Evolutionary conservation across 352 stramenopile species (phyloP).

Genomic region (Phytophthora cactorum): DNA sequence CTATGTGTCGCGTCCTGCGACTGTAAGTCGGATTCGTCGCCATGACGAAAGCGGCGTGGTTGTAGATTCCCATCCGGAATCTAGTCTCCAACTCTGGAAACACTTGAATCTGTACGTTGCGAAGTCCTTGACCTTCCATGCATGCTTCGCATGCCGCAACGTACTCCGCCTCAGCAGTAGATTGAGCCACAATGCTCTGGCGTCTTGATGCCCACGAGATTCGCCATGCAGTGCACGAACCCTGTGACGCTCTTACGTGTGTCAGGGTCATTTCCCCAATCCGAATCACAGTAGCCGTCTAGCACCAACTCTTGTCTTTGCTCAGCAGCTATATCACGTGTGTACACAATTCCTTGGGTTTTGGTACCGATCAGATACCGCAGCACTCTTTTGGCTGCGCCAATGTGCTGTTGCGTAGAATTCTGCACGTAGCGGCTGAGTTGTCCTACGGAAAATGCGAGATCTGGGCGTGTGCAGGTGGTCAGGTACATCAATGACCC

Average conservation of each 20-base stretch:
- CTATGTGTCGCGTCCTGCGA: conserved; percentile 2
- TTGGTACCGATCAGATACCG: conserved; percentile 2
- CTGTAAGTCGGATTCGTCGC: conserved; percentile 2
- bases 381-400: not conserved
- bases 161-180: conserved; percentile 4
- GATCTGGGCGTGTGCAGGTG: not conserved
- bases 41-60: conserved; percentile 1
- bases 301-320: not conserved
- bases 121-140: conserved; percentile 3
- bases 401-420: conserved; percentile 7
- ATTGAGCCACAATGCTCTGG: conserved; percentile 5
- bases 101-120: not conserved
- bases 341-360: conserved; percentile 6
- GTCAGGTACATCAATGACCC: not conserved
- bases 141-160: conserved; percentile 7
- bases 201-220: not conserved
- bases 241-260: not conserved
- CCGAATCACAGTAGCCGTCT: conserved; percentile 3
- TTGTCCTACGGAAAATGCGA: not conserved
- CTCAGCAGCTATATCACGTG: not conserved
- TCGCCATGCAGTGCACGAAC: conserved; percentile 1
- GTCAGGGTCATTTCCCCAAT: not conserved
- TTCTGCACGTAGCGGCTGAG: conserved; percentile 10
- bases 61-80: not conserved
- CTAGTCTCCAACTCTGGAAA: not conserved